Percentiles rank a stretch among this genome's conserved stretches.
Evolutionary conservation across 176 grass and related monocot species (phyloP).

Genomic region (Pharus latifolius): DNA sequence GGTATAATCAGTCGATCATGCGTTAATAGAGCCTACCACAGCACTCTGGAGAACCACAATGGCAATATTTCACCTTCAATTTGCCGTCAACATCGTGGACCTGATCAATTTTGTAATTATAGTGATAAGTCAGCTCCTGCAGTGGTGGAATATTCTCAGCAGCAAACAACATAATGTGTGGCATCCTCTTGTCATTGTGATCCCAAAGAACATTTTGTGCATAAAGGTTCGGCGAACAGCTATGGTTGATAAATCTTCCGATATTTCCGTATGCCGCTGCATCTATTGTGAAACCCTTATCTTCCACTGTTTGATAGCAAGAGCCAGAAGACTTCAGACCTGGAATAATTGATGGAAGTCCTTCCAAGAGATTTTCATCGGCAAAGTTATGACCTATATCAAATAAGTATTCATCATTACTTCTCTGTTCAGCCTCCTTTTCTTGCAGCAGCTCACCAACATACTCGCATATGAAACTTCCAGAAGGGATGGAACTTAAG

Average conservation of each 20-base stretch:
- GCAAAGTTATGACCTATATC: conserved; percentile 52
- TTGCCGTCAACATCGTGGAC: conserved; percentile 25
- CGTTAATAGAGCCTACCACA: conserved; percentile 46
- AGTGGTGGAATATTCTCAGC: conserved; percentile 70
- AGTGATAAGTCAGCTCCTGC: conserved; percentile 75
- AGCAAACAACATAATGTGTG: conserved; percentile 76
- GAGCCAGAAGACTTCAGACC: conserved; percentile 4
- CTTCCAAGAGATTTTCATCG: conserved; percentile 26
- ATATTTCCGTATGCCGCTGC: conserved; percentile 46
- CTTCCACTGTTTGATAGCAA: conserved; percentile 9
- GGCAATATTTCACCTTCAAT: conserved; percentile 32
- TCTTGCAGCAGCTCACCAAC: conserved; percentile 46
- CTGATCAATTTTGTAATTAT: conserved; percentile 40
- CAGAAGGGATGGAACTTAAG: conserved; percentile 56
- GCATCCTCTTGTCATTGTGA: conserved; percentile 51
- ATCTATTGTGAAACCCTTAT: conserved; percentile 59
- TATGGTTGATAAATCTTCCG: conserved; percentile 82
- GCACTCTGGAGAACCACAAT: conserved; percentile 45
- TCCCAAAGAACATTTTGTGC: conserved; percentile 71
- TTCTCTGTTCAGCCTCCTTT: conserved; percentile 43
- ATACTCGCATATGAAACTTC: conserved; percentile 78
- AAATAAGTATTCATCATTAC: conserved; percentile 62
- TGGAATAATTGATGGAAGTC: conserved; percentile 2
- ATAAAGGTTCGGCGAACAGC: conserved; percentile 73
- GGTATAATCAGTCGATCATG: not conserved